Percentiles rank a stretch among this genome's conserved stretches.
phyloP scores from a whole-genome alignment of 2,329 filamentous ascomycete genomes.

The Penicillium decumbens region DNA sequence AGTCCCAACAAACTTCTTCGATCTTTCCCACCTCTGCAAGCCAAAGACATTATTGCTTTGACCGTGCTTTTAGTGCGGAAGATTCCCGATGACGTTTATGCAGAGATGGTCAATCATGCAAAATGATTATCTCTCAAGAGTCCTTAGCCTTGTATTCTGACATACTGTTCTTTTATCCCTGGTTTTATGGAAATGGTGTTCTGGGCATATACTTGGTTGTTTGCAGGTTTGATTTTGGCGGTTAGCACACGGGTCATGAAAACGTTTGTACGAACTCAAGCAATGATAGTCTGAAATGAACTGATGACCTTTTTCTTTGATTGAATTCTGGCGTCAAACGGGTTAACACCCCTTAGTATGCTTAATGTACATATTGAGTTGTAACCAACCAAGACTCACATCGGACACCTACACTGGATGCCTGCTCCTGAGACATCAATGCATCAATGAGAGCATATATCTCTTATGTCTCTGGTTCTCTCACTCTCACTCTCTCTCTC shows the following conservation, averaged over 20 bases:
- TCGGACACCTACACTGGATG: too few species aligned
- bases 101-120: constrained; percentile 83
- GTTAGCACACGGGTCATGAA: constrained; percentile 6
- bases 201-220: constrained; percentile 11
- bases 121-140: constrained; percentile 34
- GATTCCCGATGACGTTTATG: constrained; percentile 85
- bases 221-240: constrained; percentile 3
- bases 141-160: not conserved
- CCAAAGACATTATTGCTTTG: constrained; percentile 76
- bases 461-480: too few species aligned
- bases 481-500: too few species aligned
- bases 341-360: too few species aligned
- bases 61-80: constrained; percentile 83
- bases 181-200: constrained; percentile 10
- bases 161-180: not conserved
- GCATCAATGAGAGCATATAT: too few species aligned
- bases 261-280: constrained; percentile 13
- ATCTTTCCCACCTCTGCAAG: constrained; percentile 77
- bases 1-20: constrained; percentile 92
- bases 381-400: too few species aligned
- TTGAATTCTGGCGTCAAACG: not conserved
- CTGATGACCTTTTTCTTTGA: constrained; percentile 15
- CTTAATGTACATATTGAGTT: too few species aligned
- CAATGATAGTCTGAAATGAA: constrained; percentile 19
- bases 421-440: too few species aligned